Evolutionary conservation across 495 filamentous ascomycete genomes (phyloP).

Genomic region (Bathelium albidoporum): DNA sequence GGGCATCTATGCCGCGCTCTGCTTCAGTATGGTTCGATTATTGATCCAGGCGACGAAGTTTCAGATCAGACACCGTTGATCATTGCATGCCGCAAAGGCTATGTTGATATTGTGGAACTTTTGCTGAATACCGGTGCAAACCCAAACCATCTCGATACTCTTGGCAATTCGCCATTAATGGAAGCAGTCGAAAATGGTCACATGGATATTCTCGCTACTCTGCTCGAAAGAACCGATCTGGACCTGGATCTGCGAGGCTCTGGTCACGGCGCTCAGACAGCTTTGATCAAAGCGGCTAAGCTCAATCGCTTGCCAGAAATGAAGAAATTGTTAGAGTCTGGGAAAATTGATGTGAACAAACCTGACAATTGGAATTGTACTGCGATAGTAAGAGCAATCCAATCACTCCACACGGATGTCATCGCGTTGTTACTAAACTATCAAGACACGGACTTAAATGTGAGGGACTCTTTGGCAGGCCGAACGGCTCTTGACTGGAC

Average conservation of each 20-base stretch:
- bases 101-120: not conserved
- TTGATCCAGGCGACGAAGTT: not conserved
- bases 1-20: not conserved
- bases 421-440: not conserved
- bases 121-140: not conserved
- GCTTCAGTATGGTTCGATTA: not conserved
- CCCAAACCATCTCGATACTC: not conserved
- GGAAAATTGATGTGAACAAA: not conserved
- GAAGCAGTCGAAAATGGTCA: not conserved
- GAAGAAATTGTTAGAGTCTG: not conserved
- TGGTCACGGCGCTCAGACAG: not conserved
- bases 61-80: conserved; percentile 7
- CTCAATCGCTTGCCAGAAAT: not conserved
- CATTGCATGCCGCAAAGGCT: not conserved
- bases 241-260: not conserved
- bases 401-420: not conserved
- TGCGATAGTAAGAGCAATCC: not conserved
- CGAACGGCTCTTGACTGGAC: not conserved
- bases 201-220: not conserved
- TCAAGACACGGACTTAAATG: not conserved
- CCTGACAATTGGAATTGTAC: not conserved
- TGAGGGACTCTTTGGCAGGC: not conserved
- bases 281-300: not conserved
- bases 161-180: not conserved
- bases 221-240: not conserved